These are phyloP conservation scores for Spirogloea muscicola DNA, from an alignment of 139 green algal species.

Conservation along the genomic window DNA sequence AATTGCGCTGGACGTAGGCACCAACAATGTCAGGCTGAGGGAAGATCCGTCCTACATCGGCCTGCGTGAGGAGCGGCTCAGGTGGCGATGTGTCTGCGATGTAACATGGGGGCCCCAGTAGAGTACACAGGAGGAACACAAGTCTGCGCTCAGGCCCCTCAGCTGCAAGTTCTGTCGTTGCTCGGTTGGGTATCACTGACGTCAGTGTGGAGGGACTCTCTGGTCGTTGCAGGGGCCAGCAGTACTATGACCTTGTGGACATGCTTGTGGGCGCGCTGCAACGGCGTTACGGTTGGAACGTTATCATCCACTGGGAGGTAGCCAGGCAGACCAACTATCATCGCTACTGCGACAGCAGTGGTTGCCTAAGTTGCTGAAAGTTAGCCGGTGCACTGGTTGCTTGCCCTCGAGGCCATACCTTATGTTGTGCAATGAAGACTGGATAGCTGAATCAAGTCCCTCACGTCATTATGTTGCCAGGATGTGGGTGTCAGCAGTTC, in stretches of 20 bases:
- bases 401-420: not conserved
- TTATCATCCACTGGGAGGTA: not conserved
- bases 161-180: not conserved
- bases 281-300: not conserved
- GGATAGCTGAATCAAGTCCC: too few species aligned
- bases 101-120: too few species aligned
- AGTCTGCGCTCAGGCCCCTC: not conserved
- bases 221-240: not conserved
- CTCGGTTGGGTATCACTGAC: not conserved
- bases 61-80: slow-evolving; percentile 65
- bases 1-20: slow-evolving; percentile 79
- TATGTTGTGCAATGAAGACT: not conserved
- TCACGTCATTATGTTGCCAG: too few species aligned
- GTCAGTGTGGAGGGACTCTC: not conserved
- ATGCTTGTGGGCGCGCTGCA: not conserved
- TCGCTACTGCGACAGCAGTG: too few species aligned
- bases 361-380: not conserved
- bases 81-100: slow-evolving; percentile 54
- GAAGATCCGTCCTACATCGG: slow-evolving; percentile 64
- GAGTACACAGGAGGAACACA: not conserved
- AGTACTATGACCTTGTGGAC: not conserved
- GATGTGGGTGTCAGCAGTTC: slow-evolving; percentile 82
- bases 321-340: too few species aligned
- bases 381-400: not conserved
- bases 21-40: slow-evolving; percentile 67